Base-by-base conservation (phyloP, 441 rosid species). In the Hura crepitans region DNA sequence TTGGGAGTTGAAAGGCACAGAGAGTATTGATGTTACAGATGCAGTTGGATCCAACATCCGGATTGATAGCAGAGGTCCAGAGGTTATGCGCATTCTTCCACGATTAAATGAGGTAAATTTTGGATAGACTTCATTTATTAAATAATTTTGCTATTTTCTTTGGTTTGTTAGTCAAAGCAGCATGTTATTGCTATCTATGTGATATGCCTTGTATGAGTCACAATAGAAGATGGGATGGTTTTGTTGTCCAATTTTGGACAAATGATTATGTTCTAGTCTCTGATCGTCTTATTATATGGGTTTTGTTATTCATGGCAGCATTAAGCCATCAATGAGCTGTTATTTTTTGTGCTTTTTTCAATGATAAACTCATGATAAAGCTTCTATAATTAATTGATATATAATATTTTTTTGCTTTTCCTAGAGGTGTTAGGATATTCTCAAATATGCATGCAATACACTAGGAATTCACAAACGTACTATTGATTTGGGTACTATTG, bases 1-100 rank as follows among this genome's bases (percentile, higher is more conserved):
- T 76, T 94, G 98, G 98, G 98, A 94, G 80, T 86, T 94, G 83
- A 94, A 91, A 78, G 98, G 90, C 62, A 94, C 98, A 31, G 97
- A 94, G 75, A 94, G 81, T 63, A 88, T 94, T 81, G 98, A 94
- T 85, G 92, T 91, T 64, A 88, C 87, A 73, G 98, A 94, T 75
- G 97, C 97, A 0, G 98, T 91, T 65, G 97, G 98, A 53, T 91
- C 97, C 71, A 94, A 94, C 82, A 87, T 94, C 77, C 88, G 93
- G 72, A 86, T 94, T 74, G 98, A 94, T 78, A 94, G 96, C 76
- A 88, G 97, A 80, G 98, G 98, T 75, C 98, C 98, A 5, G 98
- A 94, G 83, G 97, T 94, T 65, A 81, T 94, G 97, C 96, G 97
- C 72, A 84, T 94, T 58, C 60, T 81, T 66, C 98, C 97, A 14